phyloP scores from a whole-genome alignment of 2,329 filamentous ascomycete species.

The Epichloe coenophiala region DNA sequence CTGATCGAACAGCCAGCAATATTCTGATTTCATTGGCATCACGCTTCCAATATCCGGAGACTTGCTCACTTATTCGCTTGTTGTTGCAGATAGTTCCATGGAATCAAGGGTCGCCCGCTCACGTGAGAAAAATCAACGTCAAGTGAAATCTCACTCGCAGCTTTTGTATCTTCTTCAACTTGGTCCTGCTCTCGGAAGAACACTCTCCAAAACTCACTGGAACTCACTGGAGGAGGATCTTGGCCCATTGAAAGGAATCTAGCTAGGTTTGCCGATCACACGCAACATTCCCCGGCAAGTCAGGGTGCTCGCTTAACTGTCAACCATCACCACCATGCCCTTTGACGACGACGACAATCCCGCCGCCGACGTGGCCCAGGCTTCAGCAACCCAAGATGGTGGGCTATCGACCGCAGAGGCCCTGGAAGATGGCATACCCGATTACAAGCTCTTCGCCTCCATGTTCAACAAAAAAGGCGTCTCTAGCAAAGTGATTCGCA shows the following conservation, averaged over 20 bases:
- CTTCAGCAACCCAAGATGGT: slow-evolving; percentile 14
- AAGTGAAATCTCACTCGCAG: neutral
- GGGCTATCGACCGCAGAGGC: slow-evolving; percentile 36
- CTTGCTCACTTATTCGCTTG: too few relatives aligned
- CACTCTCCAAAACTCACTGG: neutral
- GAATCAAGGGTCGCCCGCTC: too few relatives aligned
- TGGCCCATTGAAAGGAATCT: neutral
- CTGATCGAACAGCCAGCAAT: neutral
- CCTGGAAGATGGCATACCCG: slow-evolving; percentile 68
- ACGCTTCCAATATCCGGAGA: too few relatives aligned
- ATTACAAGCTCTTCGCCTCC: slow-evolving; percentile 62
- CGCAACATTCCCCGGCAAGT: neutral
- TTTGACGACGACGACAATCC: slow-evolving; percentile 32
- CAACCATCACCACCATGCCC: slow-evolving; percentile 17
- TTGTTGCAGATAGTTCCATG: too few relatives aligned
- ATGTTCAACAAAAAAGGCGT: slow-evolving; percentile 37
- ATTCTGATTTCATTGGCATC: neutral
- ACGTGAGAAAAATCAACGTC: neutral
- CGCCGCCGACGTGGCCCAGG: slow-evolving; percentile 9
- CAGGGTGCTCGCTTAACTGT: neutral
- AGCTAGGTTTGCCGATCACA: too few relatives aligned
- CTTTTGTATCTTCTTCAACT: neutral
- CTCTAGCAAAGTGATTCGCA: slow-evolving; percentile 58
- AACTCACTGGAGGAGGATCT: neutral
- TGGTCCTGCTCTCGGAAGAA: neutral